Percentiles rank a stretch among this genome's conserved stretches.
These are phyloP conservation scores for Pleurotus djamor DNA, from an alignment of 768 basidiomycete genomes.

Conservation along the genomic window DNA sequence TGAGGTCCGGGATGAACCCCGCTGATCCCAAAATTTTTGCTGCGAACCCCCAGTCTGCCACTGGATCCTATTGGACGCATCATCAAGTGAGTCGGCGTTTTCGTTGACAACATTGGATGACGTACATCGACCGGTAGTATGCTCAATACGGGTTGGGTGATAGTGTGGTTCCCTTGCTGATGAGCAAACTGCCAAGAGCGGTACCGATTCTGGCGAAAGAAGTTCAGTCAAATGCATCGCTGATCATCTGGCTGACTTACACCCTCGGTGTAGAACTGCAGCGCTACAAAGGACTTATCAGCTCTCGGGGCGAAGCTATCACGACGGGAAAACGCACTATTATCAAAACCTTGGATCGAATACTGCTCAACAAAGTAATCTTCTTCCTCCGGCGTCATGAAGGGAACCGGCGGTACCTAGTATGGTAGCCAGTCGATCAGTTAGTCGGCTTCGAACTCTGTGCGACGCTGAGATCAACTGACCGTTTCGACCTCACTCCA, in stretches of 20 bases:
- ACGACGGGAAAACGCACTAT: slow-evolving; percentile 42
- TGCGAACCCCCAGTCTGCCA: slow-evolving; percentile 38
- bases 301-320: neutral
- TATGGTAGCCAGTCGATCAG: neutral
- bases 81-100: neutral
- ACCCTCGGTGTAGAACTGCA: slow-evolving; percentile 63
- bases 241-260: slow-evolving; percentile 15
- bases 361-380: slow-evolving; percentile 71
- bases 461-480: neutral
- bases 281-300: slow-evolving; percentile 31
- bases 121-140: slow-evolving; percentile 36
- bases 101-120: neutral
- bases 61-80: slow-evolving; percentile 36
- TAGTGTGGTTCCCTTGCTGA: slow-evolving; percentile 42
- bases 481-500: slow-evolving; percentile 48
- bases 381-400: slow-evolving; percentile 60
- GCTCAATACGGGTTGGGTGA: slow-evolving; percentile 41
- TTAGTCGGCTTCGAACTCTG: neutral
- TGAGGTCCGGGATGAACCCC: slow-evolving; percentile 34
- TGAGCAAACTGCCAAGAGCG: slow-evolving; percentile 36
- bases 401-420: slow-evolving; percentile 61
- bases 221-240: neutral
- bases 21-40: slow-evolving; percentile 32
- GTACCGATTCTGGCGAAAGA: slow-evolving; percentile 33
- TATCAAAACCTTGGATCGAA: slow-evolving; percentile 50